Base-by-base conservation (phyloP, 768 basidiomycete genomes). In the Candolleomyces efflorescens region DNA sequence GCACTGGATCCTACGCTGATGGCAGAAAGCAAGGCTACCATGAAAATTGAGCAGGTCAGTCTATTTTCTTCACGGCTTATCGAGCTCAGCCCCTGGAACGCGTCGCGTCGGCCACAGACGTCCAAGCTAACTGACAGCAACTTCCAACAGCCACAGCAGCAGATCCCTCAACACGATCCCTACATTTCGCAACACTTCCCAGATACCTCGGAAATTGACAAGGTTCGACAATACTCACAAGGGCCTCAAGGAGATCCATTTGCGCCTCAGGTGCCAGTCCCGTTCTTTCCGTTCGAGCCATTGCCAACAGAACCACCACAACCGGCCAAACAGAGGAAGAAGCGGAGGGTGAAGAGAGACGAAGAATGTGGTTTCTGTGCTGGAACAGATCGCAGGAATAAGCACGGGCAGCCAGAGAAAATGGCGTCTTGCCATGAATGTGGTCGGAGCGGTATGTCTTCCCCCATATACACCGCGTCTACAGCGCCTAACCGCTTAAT, bases 161-260 rank as follows among this genome's bases (percentile, higher is more conserved):
- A 65, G 62, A 55, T 44, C 65, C 60, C 43, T 55, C 58, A 46
- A 58, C 65, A n/a, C 71, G 71, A 64, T 54, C 56, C 13, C 64
- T 64, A 48, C 65, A 68, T 39, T 59, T 64, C 47, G 61, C 69
- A 56, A 43, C 69, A 52, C 54, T 60, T 37, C 18, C n/a, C 24
- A 37, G 38, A 36, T 41, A 26, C 7, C n/a, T 5, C 12, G 12
- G 52, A 18, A 43, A 37, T 48, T 43, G 75, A 75, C n/a, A 68
- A 68, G 53, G 68, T 73, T 32, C 71, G 73, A 55, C 84, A 84
- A 58, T 90, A 89, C 66, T 80, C 85, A 38, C 82, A 88, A 68
- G 88, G 83, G 22, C 90, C 90, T 15, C 87, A 89, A 65, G 90
- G 90, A 59, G 90, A 91, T 72, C 89, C 90, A 39, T 92, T 92